Evolutionary conservation across 768 basidiomycete genomes (phyloP).

Genomic region (Naganishia kalamii): DNA sequence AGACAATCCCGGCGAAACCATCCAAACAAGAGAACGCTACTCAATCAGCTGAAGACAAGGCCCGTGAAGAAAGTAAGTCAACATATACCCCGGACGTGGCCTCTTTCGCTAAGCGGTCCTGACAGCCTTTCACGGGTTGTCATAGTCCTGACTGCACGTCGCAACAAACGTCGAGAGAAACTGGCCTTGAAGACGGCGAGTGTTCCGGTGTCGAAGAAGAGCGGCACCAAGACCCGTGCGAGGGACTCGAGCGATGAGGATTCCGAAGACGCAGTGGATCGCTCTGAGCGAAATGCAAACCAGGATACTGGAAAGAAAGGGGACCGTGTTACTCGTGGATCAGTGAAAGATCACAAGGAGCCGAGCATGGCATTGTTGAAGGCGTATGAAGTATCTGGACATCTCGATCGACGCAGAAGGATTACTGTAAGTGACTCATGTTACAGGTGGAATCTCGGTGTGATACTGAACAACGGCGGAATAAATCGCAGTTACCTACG

Average conservation of each 20-base stretch:
- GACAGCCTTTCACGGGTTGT: neutral
- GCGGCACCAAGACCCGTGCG: neutral
- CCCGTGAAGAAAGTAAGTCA: slow-evolving; percentile 5
- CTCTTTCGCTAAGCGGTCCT: slow-evolving; percentile 2
- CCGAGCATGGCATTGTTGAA: neutral
- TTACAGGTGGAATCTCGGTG: too few relatives aligned
- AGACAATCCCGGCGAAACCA: neutral
- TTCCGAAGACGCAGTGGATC: neutral
- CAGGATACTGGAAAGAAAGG: neutral
- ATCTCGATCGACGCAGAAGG: neutral
- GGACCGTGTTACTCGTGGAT: neutral
- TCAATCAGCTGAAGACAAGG: neutral
- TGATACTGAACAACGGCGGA: neutral
- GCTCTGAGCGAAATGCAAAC: neutral
- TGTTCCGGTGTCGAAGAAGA: neutral
- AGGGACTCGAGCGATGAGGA: neutral
- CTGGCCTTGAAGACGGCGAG: neutral
- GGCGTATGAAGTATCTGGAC: neutral
- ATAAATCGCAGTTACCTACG: neutral
- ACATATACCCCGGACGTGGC: too few relatives aligned
- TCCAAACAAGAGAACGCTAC: neutral
- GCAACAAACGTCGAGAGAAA: neutral
- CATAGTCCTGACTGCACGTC: neutral
- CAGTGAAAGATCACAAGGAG: too few relatives aligned
- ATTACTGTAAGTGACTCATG: neutral